Conservation (phyloP, 2,329 filamentous ascomycete species). For the Sporothrix dimorphospora region DNA sequence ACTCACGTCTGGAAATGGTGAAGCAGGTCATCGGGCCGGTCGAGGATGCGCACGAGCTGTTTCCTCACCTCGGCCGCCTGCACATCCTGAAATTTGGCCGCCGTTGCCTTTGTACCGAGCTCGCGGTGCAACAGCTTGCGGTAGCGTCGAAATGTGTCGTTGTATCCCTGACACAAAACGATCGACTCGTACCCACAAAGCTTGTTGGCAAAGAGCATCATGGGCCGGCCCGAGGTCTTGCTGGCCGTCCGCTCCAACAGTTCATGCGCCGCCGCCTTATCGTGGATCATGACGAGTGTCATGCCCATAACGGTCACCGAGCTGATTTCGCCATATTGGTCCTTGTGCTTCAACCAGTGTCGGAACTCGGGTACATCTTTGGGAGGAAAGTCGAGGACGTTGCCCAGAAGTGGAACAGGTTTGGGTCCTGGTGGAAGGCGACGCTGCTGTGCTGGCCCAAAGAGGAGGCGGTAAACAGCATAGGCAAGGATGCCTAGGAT, state of each 20-base stretch:
- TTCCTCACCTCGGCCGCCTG: neutral
- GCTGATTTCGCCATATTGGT: slow-evolving; percentile 2
- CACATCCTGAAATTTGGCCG: neutral
- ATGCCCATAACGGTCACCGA: neutral
- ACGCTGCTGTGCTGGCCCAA: neutral
- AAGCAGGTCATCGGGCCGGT: neutral
- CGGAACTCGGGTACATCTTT: neutral
- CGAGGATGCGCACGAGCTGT: slow-evolving; percentile 7
- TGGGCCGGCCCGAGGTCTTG: neutral
- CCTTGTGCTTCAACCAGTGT: slow-evolving; percentile 4
- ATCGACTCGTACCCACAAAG: neutral
- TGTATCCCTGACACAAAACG: neutral
- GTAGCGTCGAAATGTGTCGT: neutral
- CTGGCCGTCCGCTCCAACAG: neutral
- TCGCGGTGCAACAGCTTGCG: slow-evolving; percentile 8
- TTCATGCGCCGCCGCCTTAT: neutral
- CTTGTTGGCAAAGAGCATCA: neutral
- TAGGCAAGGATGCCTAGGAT: neutral
- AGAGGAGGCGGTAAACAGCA: neutral
- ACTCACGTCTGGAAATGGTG: neutral
- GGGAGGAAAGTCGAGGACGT: neutral
- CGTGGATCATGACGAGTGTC: neutral
- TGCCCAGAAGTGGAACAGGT: neutral
- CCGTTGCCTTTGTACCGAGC: neutral
- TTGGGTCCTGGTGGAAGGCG: neutral